Percentiles rank a stretch among this genome's conserved stretches.
phyloP scores from a whole-genome alignment of 208 protist genomes.

The Tritrichomonas foetus region DNA sequence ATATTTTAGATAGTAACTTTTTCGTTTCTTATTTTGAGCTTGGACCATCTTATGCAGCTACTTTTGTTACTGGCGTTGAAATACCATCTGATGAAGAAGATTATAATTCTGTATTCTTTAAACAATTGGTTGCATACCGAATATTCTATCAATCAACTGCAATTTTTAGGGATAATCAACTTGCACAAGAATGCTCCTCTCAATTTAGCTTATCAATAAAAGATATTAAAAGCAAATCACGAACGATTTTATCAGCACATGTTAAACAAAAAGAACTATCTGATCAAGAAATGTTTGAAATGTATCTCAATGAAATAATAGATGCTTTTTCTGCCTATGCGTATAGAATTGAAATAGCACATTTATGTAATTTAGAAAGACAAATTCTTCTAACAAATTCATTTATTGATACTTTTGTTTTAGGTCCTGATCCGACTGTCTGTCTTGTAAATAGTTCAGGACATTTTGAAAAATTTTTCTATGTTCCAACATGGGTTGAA shows the following conservation, averaged over 20 bases:
- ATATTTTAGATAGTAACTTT: neutral
- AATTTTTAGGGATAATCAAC: neutral
- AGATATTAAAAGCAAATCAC: too few species aligned
- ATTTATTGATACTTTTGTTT: neutral
- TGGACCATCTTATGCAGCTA: neutral
- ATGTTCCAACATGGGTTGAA: conserved; percentile 8
- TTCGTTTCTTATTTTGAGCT: conserved; percentile 1
- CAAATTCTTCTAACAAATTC: neutral
- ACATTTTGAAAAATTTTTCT: conserved; percentile 12
- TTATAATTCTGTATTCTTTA: neutral
- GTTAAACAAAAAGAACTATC: neutral
- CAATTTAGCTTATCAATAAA: neutral
- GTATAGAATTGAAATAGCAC: neutral
- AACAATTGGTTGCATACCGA: neutral
- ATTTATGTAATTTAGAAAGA: neutral
- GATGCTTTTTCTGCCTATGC: neutral
- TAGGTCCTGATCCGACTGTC: neutral
- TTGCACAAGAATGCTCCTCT: neutral
- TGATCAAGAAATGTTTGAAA: neutral
- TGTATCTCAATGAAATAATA: neutral
- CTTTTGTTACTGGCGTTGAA: neutral
- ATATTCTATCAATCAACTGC: neutral
- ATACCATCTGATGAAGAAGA: neutral
- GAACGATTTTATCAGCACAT: neutral
- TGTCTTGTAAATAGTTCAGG: neutral